Base-by-base conservation (phyloP, 1,284 basidiomycete species). In the Rhodotorula sp. region DNA sequence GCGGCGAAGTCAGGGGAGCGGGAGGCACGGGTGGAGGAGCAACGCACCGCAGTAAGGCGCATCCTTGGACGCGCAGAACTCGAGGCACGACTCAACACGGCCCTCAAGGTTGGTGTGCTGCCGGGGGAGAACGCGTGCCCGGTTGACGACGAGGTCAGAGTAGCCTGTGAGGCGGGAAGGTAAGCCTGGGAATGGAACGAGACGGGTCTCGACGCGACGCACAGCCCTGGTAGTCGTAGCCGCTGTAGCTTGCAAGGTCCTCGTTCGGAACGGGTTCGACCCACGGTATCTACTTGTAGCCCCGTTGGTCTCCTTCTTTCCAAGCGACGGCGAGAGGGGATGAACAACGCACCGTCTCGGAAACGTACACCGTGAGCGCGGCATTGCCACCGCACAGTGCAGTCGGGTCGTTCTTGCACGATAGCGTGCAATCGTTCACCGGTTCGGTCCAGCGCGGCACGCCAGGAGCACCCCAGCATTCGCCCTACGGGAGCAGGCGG, bases 61-160 rank as follows among this genome's bases (percentile, higher is more conserved):
- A n/a, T 27, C 19, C 50, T 51, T 51, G 50, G 50, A 51, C 27
- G 50, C 50, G 50, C 50, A 51, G 50, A 51, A 51, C 27, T 51
- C 50, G 50, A 51, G 50, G 50, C 50, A 51, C n/a, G 50, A 51
- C 50, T 51, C 50, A n/a, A 51, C 13, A 13, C 50, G 50, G n/a
- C n/a, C n/a, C 10, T 51, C 50, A 9, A n/a, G 3, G 50, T 51
- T 51, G 7, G 27, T n/a, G 50, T 51, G n/a, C 50, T 51, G 50
- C 12, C n/a, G 50, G 6, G 50, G 50, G 50, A 51, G 50, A 15
- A 51, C 50, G 50, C n/a, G n/a, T n/a, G 27, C 27, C 12, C 19
- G 27, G 50, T 51, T 51, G 50, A 51, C 27, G n/a, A 51, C n/a
- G n/a, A 51, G 50, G 50, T 51, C 50, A n/a, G 50, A n/a, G 50